Percentiles rank a stretch among this genome's conserved stretches.
Evolutionary conservation across 2,329 filamentous ascomycete species (phyloP).

Genomic region (Colletotrichum abscissum): DNA sequence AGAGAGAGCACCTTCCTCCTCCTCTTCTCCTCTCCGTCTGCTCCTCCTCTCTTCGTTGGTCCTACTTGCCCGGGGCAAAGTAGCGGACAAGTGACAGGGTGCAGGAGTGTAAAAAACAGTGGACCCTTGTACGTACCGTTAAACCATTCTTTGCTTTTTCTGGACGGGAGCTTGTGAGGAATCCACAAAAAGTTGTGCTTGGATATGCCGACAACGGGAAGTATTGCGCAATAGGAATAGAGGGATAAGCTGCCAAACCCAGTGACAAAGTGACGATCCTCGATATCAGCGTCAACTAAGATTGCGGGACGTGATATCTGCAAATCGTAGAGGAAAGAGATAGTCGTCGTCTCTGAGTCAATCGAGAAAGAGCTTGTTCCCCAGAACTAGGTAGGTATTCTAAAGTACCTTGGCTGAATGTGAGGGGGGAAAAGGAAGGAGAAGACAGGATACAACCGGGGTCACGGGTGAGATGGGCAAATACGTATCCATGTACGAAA

Average conservation of each 20-base stretch:
- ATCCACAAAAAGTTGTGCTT: conserved; percentile 28
- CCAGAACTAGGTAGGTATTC: no score
- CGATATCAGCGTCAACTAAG: conserved; percentile 13
- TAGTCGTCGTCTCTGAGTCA: not conserved
- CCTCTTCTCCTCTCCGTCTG: not conserved
- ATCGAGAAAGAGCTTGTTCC: not conserved
- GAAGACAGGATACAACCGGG: not conserved
- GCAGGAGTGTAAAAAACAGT: conserved; percentile 3
- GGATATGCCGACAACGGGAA: conserved; percentile 33
- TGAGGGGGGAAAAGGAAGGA: not conserved
- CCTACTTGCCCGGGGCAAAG: not conserved
- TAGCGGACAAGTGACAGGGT: not conserved
- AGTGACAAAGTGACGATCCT: conserved; percentile 15
- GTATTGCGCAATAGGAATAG: conserved; percentile 18
- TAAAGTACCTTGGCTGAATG: not conserved
- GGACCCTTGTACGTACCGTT: conserved; percentile 8
- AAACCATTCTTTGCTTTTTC: conserved; percentile 14
- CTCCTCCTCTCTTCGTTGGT: conserved; percentile 15
- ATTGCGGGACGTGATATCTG: not conserved
- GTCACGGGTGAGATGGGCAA: not conserved
- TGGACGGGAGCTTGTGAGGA: conserved; percentile 23
- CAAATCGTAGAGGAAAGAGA: not conserved
- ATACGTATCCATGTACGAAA: not conserved
- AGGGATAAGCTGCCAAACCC: conserved; percentile 12
- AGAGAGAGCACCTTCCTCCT: not conserved